Evolutionary conservation across 2,329 filamentous ascomycete genomes (phyloP), one percentile per base, ranked within the genome.

Genomic region (Botrytis galanthina): DNA sequence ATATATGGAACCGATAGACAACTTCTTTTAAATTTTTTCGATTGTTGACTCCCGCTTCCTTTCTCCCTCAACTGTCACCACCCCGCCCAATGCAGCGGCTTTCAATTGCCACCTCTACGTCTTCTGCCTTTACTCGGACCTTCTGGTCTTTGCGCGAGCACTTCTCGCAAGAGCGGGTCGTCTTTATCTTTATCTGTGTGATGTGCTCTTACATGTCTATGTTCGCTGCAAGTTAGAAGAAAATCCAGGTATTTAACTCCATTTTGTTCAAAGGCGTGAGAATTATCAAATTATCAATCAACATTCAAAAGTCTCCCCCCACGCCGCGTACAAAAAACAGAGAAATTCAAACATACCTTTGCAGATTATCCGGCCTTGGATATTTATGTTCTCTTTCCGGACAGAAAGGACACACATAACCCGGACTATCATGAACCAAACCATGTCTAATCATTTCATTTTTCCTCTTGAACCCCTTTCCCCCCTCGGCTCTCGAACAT

Each of bases 361-460:
- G 95, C 73, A 99, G 84, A 85, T 98, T 98, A 82, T 99, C 96
- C 48, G 96, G 96, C 78, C 96, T 87, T 8, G 96, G 96, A 81
- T 98, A 98, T 81, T 92, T 95, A 82, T 98, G 95, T 81, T 98
- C 94, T 77, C 94, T 88, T 79, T 97, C 94, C 1, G 94, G 93
- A 82, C 96, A 99, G 81, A 98, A 98, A 0, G 96, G 96, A 82
- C 96, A 99, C 44, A 97, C 91, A 80, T 98, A 99, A 74, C 95
- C 95, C 1, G 96, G 96, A 12, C 94, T 97, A 77, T 94, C 92
- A 80, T 99, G 96, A 6, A 98, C 96, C 4, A 98, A 87, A 1
- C 95, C 95, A 80, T 92, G 90, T 42, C 90, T 83, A 64, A 92
- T 92, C 90, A 92, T 91, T 80, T 92, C 90, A 77, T 92, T 92